Percentiles rank a stretch among this genome's conserved stretches.
Evolutionary conservation across 2,329 filamentous ascomycete species (phyloP).

Genomic region (Claviceps sp.): DNA sequence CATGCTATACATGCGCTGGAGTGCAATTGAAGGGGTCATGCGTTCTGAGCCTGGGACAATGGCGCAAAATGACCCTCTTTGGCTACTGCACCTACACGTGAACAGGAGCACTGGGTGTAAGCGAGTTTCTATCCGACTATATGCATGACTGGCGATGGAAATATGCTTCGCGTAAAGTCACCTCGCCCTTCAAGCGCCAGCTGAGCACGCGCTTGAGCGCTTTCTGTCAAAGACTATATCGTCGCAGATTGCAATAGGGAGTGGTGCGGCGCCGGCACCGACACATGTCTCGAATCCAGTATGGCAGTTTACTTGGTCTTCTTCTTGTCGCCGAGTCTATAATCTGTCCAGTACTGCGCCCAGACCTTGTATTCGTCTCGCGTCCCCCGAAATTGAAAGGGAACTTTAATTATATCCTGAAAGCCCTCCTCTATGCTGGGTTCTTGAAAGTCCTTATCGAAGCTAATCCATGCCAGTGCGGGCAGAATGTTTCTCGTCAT

Average conservation of each 20-base stretch:
- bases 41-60: too few relatives aligned
- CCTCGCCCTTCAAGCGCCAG: neutral
- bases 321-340: neutral
- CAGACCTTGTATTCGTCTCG: conserved; percentile 58
- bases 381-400: conserved; percentile 63
- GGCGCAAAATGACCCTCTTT: too few relatives aligned
- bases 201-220: neutral
- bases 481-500: conserved; percentile 55
- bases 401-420: conserved; percentile 59
- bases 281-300: neutral
- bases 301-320: neutral
- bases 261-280: neutral
- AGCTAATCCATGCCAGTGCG: conserved; percentile 67
- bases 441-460: conserved; percentile 56
- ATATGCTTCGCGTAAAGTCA: too few relatives aligned
- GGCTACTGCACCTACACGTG: too few relatives aligned
- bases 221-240: neutral
- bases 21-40: too few relatives aligned
- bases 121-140: too few relatives aligned
- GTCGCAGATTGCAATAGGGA: neutral
- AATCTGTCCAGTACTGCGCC: conserved; percentile 63
- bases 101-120: too few relatives aligned
- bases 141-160: too few relatives aligned
- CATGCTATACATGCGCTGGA: neutral
- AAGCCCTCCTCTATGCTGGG: conserved; percentile 71